Evolutionary conservation across 202 grass and related monocot species (phyloP).

Genomic region (Eragrostis tef): DNA sequence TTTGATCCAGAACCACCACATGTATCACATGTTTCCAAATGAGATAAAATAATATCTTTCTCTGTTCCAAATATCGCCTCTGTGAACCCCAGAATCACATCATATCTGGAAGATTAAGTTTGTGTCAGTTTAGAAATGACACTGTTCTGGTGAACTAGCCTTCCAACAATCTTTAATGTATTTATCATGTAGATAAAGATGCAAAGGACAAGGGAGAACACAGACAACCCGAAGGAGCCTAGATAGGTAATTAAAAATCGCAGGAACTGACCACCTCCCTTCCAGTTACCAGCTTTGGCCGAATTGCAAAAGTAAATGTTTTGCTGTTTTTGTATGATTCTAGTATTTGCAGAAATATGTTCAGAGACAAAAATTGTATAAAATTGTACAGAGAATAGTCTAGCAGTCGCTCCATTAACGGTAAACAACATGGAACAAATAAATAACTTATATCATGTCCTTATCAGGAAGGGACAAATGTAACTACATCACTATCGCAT

Average conservation of each 20-base stretch:
- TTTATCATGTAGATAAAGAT: background rate
- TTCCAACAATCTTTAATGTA: conserved; percentile 11
- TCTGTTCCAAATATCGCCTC: conserved; percentile 96
- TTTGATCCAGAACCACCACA: conserved; percentile 90
- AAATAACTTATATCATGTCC: no score
- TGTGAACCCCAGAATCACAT: conserved; percentile 85
- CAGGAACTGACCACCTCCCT: background rate
- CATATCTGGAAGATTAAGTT: conserved; percentile 67
- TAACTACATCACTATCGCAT: conserved; percentile 16
- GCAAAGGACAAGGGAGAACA: background rate
- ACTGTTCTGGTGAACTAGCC: background rate
- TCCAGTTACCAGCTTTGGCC: background rate
- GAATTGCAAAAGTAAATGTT: background rate
- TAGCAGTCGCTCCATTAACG: background rate
- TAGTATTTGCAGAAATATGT: background rate
- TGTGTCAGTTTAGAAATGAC: conserved; percentile 46
- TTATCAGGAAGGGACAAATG: background rate
- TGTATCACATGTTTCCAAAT: conserved; percentile 91
- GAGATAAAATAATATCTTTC: conserved; percentile 93
- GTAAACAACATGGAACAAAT: no score
- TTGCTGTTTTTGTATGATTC: background rate
- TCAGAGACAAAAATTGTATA: background rate
- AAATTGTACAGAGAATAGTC: background rate
- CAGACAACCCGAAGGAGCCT: background rate
- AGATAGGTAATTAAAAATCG: background rate